These are phyloP conservation scores for Trypanosoma platydactyli DNA, from an alignment of 208 protist genomes.

Conservation along the genomic window DNA sequence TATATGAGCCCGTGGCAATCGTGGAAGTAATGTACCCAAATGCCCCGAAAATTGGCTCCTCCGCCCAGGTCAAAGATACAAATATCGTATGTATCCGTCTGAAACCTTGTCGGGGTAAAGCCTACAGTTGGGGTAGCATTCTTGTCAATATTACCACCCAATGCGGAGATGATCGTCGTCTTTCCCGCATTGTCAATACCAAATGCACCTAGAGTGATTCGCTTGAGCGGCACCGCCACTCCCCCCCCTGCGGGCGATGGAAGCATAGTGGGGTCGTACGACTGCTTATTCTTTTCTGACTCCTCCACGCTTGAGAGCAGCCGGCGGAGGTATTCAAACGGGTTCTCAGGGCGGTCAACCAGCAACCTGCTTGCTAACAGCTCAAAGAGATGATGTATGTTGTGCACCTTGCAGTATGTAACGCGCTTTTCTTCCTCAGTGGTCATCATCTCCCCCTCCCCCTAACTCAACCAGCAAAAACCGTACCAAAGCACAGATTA, in stretches of 20 bases:
- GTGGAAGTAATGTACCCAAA: conserved; percentile 93
- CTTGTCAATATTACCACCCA: conserved; percentile 96
- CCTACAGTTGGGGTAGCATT: conserved; percentile 90
- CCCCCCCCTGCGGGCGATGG: conserved; percentile 33
- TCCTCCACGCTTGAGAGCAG: conserved; percentile 75
- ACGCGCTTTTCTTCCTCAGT: conserved; percentile 75
- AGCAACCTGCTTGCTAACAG: conserved; percentile 86
- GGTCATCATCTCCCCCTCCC: conserved; percentile 19
- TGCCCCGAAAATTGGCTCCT: conserved; percentile 85
- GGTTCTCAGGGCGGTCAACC: conserved; percentile 84
- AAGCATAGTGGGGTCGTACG: conserved; percentile 82
- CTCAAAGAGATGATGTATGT: conserved; percentile 93
- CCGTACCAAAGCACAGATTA: conserved; percentile 17
- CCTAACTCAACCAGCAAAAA: background rate
- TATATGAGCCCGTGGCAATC: conserved; percentile 91
- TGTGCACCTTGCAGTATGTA: conserved; percentile 84
- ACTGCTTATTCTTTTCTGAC: conserved; percentile 66
- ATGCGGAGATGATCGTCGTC: conserved; percentile 97
- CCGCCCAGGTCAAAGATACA: conserved; percentile 92
- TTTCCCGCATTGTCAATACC: conserved; percentile 96
- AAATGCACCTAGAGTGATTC: conserved; percentile 85
- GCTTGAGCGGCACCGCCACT: conserved; percentile 26
- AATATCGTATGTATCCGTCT: conserved; percentile 84
- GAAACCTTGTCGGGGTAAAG: conserved; percentile 85
- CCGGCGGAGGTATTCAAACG: conserved; percentile 80